phyloP scores from a whole-genome alignment of 129 eudicot genomes.

The Mikania micrantha region DNA sequence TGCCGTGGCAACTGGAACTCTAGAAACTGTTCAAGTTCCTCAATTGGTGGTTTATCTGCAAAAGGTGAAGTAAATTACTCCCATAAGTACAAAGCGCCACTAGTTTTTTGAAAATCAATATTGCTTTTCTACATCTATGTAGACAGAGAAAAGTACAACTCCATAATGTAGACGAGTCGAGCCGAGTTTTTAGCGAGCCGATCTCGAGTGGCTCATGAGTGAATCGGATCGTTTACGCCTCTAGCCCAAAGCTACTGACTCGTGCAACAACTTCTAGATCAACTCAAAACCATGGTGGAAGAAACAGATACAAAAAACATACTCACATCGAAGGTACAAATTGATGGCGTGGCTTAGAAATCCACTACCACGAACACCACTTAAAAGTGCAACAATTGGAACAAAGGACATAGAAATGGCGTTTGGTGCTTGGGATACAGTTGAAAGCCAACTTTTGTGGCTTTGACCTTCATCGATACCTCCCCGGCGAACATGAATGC shows the following conservation, averaged over 20 bases:
- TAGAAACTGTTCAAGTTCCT: slow-evolving; percentile 86
- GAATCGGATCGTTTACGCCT: neutral
- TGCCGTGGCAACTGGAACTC: slow-evolving; percentile 97
- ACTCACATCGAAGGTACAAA: slow-evolving; percentile 90
- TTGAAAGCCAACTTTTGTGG: slow-evolving; percentile 89
- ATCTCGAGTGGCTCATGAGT: too few species aligned
- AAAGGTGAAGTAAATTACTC: neutral
- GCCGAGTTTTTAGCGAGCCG: neutral
- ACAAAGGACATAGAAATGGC: slow-evolving; percentile 91
- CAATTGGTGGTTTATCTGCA: slow-evolving; percentile 92
- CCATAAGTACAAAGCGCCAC: neutral
- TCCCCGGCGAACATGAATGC: slow-evolving; percentile 81
- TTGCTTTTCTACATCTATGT: neutral
- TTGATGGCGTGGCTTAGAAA: slow-evolving; percentile 91
- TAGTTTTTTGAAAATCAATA: neutral
- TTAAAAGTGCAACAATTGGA: slow-evolving; percentile 81
- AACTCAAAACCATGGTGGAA: neutral
- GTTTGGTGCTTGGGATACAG: slow-evolving; percentile 78
- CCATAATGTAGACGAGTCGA: too few species aligned
- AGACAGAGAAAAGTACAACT: neutral
- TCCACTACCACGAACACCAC: slow-evolving; percentile 90
- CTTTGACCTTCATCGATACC: slow-evolving; percentile 80
- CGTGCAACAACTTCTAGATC: neutral
- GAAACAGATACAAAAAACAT: neutral
- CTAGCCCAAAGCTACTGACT: neutral